These are phyloP conservation scores for Apiospora aurea DNA, from an alignment of 2,329 filamentous ascomycete genomes.

Conservation along the genomic window DNA sequence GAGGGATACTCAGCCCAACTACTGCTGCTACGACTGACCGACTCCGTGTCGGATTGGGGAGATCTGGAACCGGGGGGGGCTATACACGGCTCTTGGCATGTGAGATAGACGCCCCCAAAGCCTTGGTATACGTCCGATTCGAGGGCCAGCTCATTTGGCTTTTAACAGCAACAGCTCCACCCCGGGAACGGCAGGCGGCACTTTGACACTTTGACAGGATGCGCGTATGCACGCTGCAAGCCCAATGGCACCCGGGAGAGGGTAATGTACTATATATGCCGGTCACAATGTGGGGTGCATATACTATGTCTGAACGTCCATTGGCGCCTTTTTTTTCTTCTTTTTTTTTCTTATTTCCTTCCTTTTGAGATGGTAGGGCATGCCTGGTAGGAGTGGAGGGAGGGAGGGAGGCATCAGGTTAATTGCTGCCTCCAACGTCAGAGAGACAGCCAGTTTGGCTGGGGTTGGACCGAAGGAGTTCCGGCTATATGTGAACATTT, in stretches of 20 bases:
- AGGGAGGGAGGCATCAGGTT: background rate
- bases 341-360: background rate
- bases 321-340: background rate
- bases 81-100: background rate
- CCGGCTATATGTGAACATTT: constrained; percentile 5
- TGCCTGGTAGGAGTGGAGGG: background rate
- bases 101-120: constrained; percentile 5
- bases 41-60: constrained; percentile 9
- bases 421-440: background rate
- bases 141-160: constrained; percentile 7
- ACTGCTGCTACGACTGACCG: background rate
- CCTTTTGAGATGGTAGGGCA: background rate
- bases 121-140: constrained; percentile 6
- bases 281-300: constrained; percentile 13
- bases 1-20: no score
- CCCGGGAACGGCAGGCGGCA: constrained; percentile 16
- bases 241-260: background rate
- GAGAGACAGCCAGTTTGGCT: background rate
- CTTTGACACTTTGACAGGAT: constrained; percentile 7
- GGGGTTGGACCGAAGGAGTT: background rate
- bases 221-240: background rate
- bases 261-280: constrained; percentile 1
- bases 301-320: background rate
- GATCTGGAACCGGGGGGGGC: background rate
- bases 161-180: background rate